phyloP scores from a whole-genome alignment of 768 basidiomycete species.

The Suillus clintonianus region DNA sequence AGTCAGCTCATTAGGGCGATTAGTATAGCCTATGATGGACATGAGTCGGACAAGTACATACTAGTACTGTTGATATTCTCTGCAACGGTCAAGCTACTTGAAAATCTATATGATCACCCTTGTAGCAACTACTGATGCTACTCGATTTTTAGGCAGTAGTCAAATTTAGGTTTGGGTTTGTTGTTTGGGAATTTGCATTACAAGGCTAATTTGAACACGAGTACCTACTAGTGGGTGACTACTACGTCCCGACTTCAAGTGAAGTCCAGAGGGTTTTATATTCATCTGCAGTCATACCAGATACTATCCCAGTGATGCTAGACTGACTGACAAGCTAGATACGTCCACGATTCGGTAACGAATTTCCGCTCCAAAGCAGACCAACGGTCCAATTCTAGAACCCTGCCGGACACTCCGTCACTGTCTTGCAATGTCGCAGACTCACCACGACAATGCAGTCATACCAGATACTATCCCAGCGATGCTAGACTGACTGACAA shows the following conservation, averaged over 20 bases:
- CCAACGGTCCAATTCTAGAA: background rate
- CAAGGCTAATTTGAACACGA: background rate
- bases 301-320: background rate
- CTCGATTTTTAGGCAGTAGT: background rate
- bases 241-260: background rate
- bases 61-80: background rate
- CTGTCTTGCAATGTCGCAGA: background rate
- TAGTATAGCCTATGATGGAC: too few species aligned
- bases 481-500: too few species aligned
- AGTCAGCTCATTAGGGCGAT: too few species aligned
- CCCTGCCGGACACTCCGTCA: background rate
- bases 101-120: background rate
- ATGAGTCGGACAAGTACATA: too few species aligned
- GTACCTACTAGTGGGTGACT: background rate
- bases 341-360: too few species aligned
- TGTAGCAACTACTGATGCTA: background rate
- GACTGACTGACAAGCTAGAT: background rate
- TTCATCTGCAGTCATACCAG: background rate
- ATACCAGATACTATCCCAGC: too few species aligned
- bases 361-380: background rate
- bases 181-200: background rate
- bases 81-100: background rate
- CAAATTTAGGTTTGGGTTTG: background rate
- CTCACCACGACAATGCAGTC: background rate
- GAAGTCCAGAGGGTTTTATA: background rate